A percentile compares a stretch with the other conserved stretches of the same genome.
Evolutionary conservation across 2,329 filamentous ascomycete genomes (phyloP).

Genomic region (Aureobasidium sp.): DNA sequence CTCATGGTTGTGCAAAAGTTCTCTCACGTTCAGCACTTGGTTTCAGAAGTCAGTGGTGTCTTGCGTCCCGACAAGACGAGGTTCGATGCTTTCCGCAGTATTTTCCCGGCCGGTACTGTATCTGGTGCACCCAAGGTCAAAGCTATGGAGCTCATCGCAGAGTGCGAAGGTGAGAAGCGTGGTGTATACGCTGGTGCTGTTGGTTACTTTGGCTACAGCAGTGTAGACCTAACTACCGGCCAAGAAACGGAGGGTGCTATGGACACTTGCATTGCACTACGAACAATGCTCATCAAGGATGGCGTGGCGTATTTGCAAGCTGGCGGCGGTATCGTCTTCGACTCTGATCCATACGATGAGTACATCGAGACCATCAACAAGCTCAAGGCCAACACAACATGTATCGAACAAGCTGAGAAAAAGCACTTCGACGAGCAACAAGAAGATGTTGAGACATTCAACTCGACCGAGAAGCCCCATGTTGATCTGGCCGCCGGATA

Average conservation of each 20-base stretch:
- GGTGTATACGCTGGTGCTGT: conserved; percentile 94
- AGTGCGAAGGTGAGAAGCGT: conserved; percentile 87
- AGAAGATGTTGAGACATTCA: conserved; percentile 13
- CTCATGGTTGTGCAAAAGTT: conserved; percentile 94
- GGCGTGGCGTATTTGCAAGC: conserved; percentile 85
- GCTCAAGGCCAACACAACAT: conserved; percentile 79
- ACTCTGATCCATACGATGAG: conserved; percentile 84
- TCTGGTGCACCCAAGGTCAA: conserved; percentile 92
- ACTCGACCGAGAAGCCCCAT: conserved; percentile 10
- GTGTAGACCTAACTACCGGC: conserved; percentile 53
- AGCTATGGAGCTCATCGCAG: conserved; percentile 95
- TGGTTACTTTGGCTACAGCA: conserved; percentile 88
- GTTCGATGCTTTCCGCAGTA: conserved; percentile 88
- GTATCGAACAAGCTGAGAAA: conserved; percentile 77
- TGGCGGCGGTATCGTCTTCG: conserved; percentile 86
- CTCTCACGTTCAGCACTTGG: conserved; percentile 94
- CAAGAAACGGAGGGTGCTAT: conserved; percentile 70
- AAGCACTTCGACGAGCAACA: conserved; percentile 49
- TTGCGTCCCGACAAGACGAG: conserved; percentile 75
- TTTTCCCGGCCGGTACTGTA: conserved; percentile 95
- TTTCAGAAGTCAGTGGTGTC: conserved; percentile 91
- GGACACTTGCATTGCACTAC: conserved; percentile 77
- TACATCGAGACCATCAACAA: conserved; percentile 98
- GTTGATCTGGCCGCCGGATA: conserved; percentile 17
- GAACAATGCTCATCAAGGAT: conserved; percentile 93